A percentile compares a stretch with the other conserved stretches of the same genome.
These are phyloP conservation scores for Leccinum sublutescens DNA, from an alignment of 768 basidiomycete species.

Conservation along the genomic window DNA sequence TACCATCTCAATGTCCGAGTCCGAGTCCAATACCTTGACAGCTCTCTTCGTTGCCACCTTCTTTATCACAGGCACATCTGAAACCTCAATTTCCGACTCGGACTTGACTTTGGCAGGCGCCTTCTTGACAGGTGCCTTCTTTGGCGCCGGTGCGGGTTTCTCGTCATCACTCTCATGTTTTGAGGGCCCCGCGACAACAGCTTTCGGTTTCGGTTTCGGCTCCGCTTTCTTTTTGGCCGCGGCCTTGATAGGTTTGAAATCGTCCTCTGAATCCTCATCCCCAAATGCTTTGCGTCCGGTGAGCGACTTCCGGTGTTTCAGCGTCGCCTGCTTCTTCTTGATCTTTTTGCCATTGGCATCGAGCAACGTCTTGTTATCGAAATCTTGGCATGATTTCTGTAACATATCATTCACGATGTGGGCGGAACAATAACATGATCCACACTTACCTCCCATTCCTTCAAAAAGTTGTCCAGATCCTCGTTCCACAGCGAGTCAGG, in stretches of 20 bases:
- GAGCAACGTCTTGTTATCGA: constrained; percentile 44
- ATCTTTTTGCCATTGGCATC: constrained; percentile 51
- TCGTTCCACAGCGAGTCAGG: constrained; percentile 87
- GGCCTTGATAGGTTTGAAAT: constrained; percentile 54
- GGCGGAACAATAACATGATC: background rate
- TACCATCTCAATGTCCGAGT: constrained; percentile 37
- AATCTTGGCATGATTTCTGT: constrained; percentile 42
- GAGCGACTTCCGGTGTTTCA: constrained; percentile 54
- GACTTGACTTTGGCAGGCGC: constrained; percentile 34
- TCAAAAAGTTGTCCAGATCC: constrained; percentile 82
- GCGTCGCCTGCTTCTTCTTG: constrained; percentile 55
- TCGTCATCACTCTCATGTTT: constrained; percentile 45
- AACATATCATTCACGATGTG: constrained; percentile 4
- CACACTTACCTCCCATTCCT: constrained; percentile 75
- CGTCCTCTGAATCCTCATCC: constrained; percentile 47
- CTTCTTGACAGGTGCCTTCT: constrained; percentile 34
- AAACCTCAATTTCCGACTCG: constrained; percentile 40
- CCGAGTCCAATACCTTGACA: constrained; percentile 32
- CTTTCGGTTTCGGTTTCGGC: constrained; percentile 25
- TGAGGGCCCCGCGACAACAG: constrained; percentile 39
- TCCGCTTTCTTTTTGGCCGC: constrained; percentile 39
- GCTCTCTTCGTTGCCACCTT: constrained; percentile 21
- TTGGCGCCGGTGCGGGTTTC: constrained; percentile 26
- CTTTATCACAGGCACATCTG: constrained; percentile 24
- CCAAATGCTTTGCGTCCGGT: constrained; percentile 38